These are phyloP conservation scores for Candida mesenterica DNA, from an alignment of 1,139 yeast species.

Conservation along the genomic window DNA sequence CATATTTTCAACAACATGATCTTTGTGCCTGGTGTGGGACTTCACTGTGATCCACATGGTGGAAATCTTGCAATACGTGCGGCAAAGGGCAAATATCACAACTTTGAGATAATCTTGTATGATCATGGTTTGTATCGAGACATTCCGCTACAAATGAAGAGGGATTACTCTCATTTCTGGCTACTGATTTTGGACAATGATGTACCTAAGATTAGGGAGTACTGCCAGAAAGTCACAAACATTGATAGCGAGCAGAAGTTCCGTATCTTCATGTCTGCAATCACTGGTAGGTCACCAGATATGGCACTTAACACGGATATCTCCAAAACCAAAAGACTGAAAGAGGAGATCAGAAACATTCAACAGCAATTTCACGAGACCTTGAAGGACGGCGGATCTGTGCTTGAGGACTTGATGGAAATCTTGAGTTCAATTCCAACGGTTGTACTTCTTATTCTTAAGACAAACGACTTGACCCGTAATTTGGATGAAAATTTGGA, in stretches of 20 bases:
- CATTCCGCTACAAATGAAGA: slow-evolving; percentile 72
- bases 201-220: slow-evolving; percentile 60
- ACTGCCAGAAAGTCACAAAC: slow-evolving; percentile 81
- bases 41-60: slow-evolving; percentile 98
- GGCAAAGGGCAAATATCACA: slow-evolving; percentile 47
- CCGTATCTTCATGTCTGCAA: slow-evolving; percentile 84
- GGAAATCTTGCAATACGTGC: slow-evolving; percentile 84
- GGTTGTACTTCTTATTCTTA: slow-evolving; percentile 78
- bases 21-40: slow-evolving; percentile 84
- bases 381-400: background rate
- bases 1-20: slow-evolving; percentile 95
- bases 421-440: slow-evolving; percentile 80
- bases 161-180: slow-evolving; percentile 92
- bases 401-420: slow-evolving; percentile 63
- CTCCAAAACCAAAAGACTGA: slow-evolving; percentile 49
- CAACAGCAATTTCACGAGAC: slow-evolving; percentile 54
- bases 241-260: slow-evolving; percentile 72
- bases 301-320: slow-evolving; percentile 48
- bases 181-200: slow-evolving; percentile 76
- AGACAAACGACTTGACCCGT: slow-evolving; percentile 92
- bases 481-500: slow-evolving; percentile 80
- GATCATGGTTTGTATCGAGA: slow-evolving; percentile 94
- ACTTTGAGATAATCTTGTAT: slow-evolving; percentile 86
- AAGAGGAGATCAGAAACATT: slow-evolving; percentile 63
- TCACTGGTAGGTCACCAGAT: slow-evolving; percentile 74